A percentile compares a stretch with the other conserved stretches of the same genome.
These are phyloP conservation scores for Dryadomyces quercus-mongolicae DNA, from an alignment of 2,329 filamentous ascomycete genomes.

Conservation along the genomic window DNA sequence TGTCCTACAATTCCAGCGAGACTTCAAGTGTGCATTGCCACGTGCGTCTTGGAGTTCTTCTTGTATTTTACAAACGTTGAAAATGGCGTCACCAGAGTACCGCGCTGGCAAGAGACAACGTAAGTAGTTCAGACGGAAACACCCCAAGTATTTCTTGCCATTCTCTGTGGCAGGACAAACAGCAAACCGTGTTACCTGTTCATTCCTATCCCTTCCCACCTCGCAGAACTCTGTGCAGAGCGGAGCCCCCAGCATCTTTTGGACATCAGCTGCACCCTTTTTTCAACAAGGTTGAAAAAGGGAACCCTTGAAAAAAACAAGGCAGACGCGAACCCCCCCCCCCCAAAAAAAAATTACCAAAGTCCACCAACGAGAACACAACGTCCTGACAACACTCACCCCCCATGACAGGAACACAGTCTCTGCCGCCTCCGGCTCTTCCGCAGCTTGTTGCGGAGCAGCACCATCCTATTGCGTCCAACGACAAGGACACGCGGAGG, in stretches of 20 bases:
- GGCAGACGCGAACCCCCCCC: background rate
- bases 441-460: slow-evolving; percentile 92
- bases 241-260: no score
- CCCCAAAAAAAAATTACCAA: background rate
- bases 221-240: no score
- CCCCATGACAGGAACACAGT: slow-evolving; percentile 65
- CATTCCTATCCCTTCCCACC: background rate
- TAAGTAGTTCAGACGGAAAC: background rate
- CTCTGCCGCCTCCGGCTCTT: slow-evolving; percentile 79
- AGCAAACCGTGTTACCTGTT: background rate
- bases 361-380: background rate
- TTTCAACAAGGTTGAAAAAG: no score
- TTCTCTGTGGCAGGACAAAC: background rate
- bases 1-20: background rate
- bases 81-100: slow-evolving; percentile 18
- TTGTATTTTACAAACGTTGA: no score
- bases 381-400: background rate
- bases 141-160: background rate
- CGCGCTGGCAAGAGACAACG: slow-evolving; percentile 17
- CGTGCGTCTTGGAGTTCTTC: background rate
- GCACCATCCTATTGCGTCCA: slow-evolving; percentile 67
- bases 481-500: slow-evolving; percentile 82
- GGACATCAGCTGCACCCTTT: no score
- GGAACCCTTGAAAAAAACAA: no score
- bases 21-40: background rate